Conservation (phyloP, 805 yeast genomes). For the Zygotorulaspora chibaensis region DNA sequence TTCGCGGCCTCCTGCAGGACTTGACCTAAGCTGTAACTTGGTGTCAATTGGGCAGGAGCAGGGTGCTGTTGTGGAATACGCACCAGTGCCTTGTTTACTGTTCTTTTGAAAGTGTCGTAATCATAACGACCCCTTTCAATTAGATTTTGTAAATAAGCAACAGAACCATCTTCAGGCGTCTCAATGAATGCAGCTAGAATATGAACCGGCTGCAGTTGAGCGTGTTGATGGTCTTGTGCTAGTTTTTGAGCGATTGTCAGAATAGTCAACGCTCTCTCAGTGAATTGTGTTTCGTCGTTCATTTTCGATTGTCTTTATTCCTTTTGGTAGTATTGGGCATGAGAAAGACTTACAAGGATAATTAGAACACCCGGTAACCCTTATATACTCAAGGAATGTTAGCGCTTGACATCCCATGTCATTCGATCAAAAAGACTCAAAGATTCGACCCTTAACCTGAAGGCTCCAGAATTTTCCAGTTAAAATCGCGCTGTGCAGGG, state of each 20-base stretch:
- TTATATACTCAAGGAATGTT: neutral
- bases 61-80: slow-evolving; percentile 86
- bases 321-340: neutral
- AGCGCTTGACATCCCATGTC: no score
- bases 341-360: no score
- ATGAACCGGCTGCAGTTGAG: slow-evolving; percentile 85
- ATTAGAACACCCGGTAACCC: neutral
- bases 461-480: neutral
- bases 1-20: slow-evolving; percentile 71
- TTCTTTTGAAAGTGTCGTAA: slow-evolving; percentile 72
- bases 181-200: slow-evolving; percentile 86
- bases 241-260: slow-evolving; percentile 74
- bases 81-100: slow-evolving; percentile 76
- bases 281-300: slow-evolving; percentile 65
- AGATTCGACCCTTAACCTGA: no score
- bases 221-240: slow-evolving; percentile 79
- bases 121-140: slow-evolving; percentile 85
- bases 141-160: slow-evolving; percentile 71
- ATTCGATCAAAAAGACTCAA: no score
- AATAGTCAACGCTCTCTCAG: slow-evolving; percentile 86
- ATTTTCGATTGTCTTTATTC: slow-evolving; percentile 6
- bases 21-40: slow-evolving; percentile 72
- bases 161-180: slow-evolving; percentile 48
- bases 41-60: slow-evolving; percentile 75
- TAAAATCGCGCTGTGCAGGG: no score